Conservation (phyloP, 2,329 filamentous ascomycete species). For the Talaromyces verruculosus region DNA sequence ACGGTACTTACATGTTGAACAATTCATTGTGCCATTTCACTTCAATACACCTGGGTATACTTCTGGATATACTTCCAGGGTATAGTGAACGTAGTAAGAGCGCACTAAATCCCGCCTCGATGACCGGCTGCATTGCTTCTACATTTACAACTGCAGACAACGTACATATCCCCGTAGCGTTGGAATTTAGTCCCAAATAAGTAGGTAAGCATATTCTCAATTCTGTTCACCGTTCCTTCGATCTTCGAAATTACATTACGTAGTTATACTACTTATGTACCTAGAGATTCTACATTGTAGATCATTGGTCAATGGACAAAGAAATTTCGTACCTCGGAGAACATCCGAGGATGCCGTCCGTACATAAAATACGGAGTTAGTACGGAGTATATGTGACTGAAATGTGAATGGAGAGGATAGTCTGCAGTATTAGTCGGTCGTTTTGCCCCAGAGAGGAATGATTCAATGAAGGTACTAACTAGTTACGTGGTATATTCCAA, state of each 20-base stretch:
- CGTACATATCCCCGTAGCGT: neutral
- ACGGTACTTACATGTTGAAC: neutral
- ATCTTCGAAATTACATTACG: neutral
- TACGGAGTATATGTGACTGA: neutral
- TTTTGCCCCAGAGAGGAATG: neutral
- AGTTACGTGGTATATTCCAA: neutral
- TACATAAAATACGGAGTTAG: neutral
- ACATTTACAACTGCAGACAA: neutral
- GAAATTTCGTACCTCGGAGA: neutral
- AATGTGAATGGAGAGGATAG: slow-evolving; percentile 2
- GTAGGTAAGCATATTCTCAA: slow-evolving; percentile 4
- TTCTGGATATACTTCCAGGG: neutral
- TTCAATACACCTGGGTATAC: neutral
- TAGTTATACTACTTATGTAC: neutral
- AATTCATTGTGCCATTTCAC: slow-evolving; percentile 1
- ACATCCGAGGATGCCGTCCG: neutral
- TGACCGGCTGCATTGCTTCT: neutral
- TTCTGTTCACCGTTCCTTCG: neutral
- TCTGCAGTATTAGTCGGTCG: neutral
- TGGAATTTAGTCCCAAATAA: neutral
- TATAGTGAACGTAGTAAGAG: neutral
- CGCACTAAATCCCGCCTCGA: neutral
- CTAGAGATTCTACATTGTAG: neutral
- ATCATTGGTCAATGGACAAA: neutral
- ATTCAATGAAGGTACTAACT: neutral